Conservation (phyloP, 2,329 filamentous ascomycete genomes). For the Fusarium pilosicola region DNA sequence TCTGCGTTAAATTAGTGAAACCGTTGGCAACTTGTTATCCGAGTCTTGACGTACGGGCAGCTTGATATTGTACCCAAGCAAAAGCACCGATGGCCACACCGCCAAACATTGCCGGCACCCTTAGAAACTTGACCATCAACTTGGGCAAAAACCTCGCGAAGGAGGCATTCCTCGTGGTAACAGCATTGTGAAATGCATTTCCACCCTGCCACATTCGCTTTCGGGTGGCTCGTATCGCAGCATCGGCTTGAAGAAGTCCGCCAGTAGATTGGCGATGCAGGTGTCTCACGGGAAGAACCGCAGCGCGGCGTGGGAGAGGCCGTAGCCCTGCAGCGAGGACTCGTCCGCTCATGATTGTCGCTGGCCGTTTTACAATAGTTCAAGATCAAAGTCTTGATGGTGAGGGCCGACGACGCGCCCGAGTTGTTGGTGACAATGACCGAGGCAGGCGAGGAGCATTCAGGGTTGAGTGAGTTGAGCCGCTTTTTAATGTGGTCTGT, state of each 20-base stretch:
- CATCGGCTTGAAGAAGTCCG: slow-evolving; percentile 74
- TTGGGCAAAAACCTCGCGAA: slow-evolving; percentile 79
- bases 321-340: slow-evolving; percentile 75
- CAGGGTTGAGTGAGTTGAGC: slow-evolving; percentile 18
- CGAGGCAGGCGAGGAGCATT: slow-evolving; percentile 34
- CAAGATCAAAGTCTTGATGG: slow-evolving; percentile 26
- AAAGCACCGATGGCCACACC: slow-evolving; percentile 86
- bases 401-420: slow-evolving; percentile 43
- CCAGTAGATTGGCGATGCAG: slow-evolving; percentile 74
- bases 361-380: slow-evolving; percentile 26
- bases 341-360: slow-evolving; percentile 50
- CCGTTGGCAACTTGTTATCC: neutral
- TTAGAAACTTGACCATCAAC: slow-evolving; percentile 87
- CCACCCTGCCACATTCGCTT: slow-evolving; percentile 80
- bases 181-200: slow-evolving; percentile 85
- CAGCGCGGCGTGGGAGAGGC: slow-evolving; percentile 71
- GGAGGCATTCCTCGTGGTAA: slow-evolving; percentile 70
- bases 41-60: slow-evolving; percentile 71
- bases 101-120: slow-evolving; percentile 91
- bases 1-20: slow-evolving; percentile 50
- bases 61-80: slow-evolving; percentile 96
- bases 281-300: slow-evolving; percentile 66
- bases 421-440: slow-evolving; percentile 28
- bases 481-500: slow-evolving; percentile 32
- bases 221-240: slow-evolving; percentile 68